Evolutionary conservation across 140 eudicot genomes (phyloP).

Genomic region (Flaveria floridana): DNA sequence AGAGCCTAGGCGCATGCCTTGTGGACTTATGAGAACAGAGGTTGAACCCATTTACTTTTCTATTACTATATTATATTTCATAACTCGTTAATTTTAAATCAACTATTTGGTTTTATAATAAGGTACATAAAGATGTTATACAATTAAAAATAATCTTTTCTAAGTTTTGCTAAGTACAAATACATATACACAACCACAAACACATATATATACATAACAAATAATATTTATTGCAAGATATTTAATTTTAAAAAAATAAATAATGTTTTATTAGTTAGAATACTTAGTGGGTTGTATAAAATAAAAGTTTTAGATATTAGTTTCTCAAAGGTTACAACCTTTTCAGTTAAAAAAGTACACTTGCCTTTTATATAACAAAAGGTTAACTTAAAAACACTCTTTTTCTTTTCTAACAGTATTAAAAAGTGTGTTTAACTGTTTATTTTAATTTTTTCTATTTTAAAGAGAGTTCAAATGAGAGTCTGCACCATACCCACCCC

Average conservation of each 20-base stretch:
- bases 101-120: neutral
- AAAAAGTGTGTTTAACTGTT: neutral
- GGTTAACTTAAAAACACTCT: neutral
- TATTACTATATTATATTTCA: neutral
- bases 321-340: neutral
- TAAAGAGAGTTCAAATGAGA: neutral
- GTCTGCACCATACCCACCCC: neutral
- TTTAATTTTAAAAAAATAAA: neutral
- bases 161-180: neutral
- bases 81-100: neutral
- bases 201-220: no score
- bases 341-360: neutral
- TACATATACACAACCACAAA: neutral
- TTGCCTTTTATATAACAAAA: neutral
- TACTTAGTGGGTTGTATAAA: neutral
- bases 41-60: no score
- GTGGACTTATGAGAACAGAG: no score
- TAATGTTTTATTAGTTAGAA: neutral
- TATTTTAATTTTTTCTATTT: neutral
- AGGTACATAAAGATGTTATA: neutral
- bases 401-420: neutral
- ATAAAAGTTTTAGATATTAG: neutral
- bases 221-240: neutral
- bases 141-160: neutral
- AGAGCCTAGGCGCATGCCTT: no score